A percentile compares a stretch with the other conserved stretches of the same genome.
Conservation (phyloP, 2,329 filamentous ascomycete species). For the Blastomyces gilchristii region DNA sequence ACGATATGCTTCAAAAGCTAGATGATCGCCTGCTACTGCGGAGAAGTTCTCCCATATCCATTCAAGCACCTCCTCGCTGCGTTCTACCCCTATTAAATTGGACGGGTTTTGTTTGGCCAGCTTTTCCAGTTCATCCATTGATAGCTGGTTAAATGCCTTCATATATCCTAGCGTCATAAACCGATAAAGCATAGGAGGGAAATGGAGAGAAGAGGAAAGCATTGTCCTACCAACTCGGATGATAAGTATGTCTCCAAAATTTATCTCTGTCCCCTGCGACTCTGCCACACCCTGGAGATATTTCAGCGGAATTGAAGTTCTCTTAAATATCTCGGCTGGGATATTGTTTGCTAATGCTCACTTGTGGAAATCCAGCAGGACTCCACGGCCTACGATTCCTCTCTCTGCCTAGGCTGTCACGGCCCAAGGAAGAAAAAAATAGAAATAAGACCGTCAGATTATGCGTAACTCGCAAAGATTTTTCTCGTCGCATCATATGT, state of each 20-base stretch:
- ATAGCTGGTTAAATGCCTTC: conserved; percentile 10
- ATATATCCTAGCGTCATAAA: conserved; percentile 12
- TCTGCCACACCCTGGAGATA: conserved; percentile 32
- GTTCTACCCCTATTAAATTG: conserved; percentile 41
- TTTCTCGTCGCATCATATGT: conserved; percentile 17
- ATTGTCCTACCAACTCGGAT: conserved; percentile 36
- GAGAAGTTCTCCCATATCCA: conserved; percentile 53
- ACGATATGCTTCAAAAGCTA: conserved; percentile 41
- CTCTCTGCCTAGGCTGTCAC: conserved; percentile 12
- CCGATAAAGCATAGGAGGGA: neutral
- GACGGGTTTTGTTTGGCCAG: conserved; percentile 17
- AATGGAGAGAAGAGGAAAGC: conserved; percentile 25
- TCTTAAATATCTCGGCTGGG: conserved; percentile 33
- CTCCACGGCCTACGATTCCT: conserved; percentile 36
- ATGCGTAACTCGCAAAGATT: neutral
- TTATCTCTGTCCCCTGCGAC: conserved; percentile 37
- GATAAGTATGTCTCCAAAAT: conserved; percentile 45
- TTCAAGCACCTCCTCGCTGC: conserved; percentile 40
- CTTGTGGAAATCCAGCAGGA: conserved; percentile 42
- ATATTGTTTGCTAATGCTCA: conserved; percentile 37
- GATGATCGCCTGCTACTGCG: conserved; percentile 49
- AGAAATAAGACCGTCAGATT: conserved; percentile 26
- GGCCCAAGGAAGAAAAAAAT: conserved; percentile 19
- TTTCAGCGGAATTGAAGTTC: conserved; percentile 30
- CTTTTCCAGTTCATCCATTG: conserved; percentile 7